Evolutionary conservation across 495 filamentous ascomycete genomes (phyloP), one percentile per base, ranked within the genome.

Genomic region (Penicillium mononematosum): DNA sequence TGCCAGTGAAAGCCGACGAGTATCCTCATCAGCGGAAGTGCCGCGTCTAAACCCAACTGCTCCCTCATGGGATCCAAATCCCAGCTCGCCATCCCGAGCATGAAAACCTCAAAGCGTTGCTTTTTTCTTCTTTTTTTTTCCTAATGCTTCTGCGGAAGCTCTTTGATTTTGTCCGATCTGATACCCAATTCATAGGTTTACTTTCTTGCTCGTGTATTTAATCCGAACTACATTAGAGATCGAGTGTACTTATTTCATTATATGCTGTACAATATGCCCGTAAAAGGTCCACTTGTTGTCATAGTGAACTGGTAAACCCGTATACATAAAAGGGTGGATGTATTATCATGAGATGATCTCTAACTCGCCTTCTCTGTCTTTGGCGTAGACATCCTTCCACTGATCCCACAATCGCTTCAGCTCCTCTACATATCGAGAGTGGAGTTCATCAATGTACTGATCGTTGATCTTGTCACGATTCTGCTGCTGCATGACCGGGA

Each of bases 351-450:
- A 85, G 45, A 91, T 69, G 72, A 98, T 86, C 63, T 87, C 74
- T 72, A 98, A 65, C 68, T 97, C 93, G 49, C 82, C 87, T 47
- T 67, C 81, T 57, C 91, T 75, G 16, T 88, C 81, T 31, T 74
- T 78, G 10, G 88, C 88, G 82, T 94, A 98, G 16, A 83, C 81
- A 70, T 94, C 92, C 75, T 92, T 96, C 80, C 88, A 94, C 53
- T 81, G 75, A 54, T 94, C 85, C 94, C 94, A 98, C 45, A 98
- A 68, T 55, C 89, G 81, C 72, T 81, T 66, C 63, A 98, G 63
- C 75, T 98, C 95, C 32, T 73, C 68, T 5, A 96, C 80, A 71
- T 98, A 98, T 66, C 80, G 62, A 24, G 68, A 74, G 72, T 98
- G 95, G 47, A 98, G 70, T 61, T 88, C 71, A 63, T 95, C 85